phyloP scores from a whole-genome alignment of 192 early-diverging fungal species.

The Coemansia sp. region DNA sequence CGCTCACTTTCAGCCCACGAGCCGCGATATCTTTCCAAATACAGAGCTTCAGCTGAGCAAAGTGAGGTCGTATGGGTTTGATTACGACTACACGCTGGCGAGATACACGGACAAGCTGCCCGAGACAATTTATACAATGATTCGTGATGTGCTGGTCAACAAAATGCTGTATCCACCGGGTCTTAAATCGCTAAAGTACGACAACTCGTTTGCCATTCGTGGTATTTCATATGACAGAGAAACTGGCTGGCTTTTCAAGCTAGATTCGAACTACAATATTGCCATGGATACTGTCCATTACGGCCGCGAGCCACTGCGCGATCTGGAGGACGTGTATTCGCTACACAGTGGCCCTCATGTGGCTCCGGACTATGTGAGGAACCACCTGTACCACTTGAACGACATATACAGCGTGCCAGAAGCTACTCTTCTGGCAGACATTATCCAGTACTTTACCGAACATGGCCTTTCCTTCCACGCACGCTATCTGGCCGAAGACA shows the following conservation, averaged over 20 bases:
- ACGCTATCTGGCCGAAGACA: constrained; percentile 59
- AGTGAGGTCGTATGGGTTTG: constrained; percentile 58
- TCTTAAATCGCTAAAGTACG: constrained; percentile 46
- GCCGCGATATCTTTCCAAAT: constrained; percentile 54
- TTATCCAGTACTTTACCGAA: constrained; percentile 60
- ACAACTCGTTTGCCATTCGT: constrained; percentile 57
- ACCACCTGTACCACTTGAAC: constrained; percentile 58
- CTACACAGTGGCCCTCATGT: constrained; percentile 58
- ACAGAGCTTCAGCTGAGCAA: constrained; percentile 54
- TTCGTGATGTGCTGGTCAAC: constrained; percentile 54
- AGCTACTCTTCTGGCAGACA: constrained; percentile 56
- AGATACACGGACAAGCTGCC: constrained; percentile 56
- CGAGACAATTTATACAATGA: constrained; percentile 56
- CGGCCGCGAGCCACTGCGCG: constrained; percentile 54
- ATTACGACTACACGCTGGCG: constrained; percentile 65
- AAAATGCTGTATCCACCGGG: constrained; percentile 53
- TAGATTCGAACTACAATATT: constrained; percentile 61
- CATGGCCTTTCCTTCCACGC: constrained; percentile 57
- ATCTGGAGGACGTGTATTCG: constrained; percentile 53
- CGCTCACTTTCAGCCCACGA: constrained; percentile 19
- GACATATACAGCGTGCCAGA: constrained; percentile 59
- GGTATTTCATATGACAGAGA: constrained; percentile 57
- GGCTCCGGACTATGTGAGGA: constrained; percentile 53
- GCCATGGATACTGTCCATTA: constrained; percentile 54
- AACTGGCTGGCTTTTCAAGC: constrained; percentile 63